Base-by-base conservation (phyloP, 768 basidiomycete species). In the Lentinula aciculospora region DNA sequence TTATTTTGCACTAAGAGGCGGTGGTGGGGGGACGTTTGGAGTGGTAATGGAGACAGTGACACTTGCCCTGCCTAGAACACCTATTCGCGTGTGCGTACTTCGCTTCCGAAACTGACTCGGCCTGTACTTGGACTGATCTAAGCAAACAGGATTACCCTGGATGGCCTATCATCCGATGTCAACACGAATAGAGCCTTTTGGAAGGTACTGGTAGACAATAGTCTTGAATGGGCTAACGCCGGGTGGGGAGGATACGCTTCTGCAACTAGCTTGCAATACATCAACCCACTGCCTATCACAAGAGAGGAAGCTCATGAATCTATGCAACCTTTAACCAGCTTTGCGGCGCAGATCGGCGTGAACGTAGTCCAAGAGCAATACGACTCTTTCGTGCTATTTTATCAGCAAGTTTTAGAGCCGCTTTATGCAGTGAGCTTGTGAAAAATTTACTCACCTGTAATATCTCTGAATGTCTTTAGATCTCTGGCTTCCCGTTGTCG, bases 1-100 rank as follows among this genome's bases (percentile, higher is more conserved):
- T 4, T 83, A 79, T 67, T 83, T 78, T 76, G 80, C 82, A 0
- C 62, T 83, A 51, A 71, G 80, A 32, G 81, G 81, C 0, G 75
- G 75, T 1, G 81, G 81, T 0, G 80, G 80, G 4, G 73, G 76
- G 12, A 81, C 77, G 0, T 82, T 69, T 46, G 81, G 77, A 6
- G 69, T 82, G 19, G 67, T 82, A 49, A 74, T 48, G 23, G 32
- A 53, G 37, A 31, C 50, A 34, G 50, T 36, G 23, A 25, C 19
- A 23, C 50, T 36, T 53, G 50, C 50, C 8, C 23, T 53, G 50
- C 50, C 50, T 53, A 34, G 28, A 31, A 39, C 31, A 36, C 50
- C 29, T 12, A 39, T 36, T 9, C 46, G 15, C 4, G 46, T 28
- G 46, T 31, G 28, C 28, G 27, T 27, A 28, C 15, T n/a, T 15